Base-by-base conservation (phyloP, 2,329 filamentous ascomycete species). In the Epichloe hybrida region DNA sequence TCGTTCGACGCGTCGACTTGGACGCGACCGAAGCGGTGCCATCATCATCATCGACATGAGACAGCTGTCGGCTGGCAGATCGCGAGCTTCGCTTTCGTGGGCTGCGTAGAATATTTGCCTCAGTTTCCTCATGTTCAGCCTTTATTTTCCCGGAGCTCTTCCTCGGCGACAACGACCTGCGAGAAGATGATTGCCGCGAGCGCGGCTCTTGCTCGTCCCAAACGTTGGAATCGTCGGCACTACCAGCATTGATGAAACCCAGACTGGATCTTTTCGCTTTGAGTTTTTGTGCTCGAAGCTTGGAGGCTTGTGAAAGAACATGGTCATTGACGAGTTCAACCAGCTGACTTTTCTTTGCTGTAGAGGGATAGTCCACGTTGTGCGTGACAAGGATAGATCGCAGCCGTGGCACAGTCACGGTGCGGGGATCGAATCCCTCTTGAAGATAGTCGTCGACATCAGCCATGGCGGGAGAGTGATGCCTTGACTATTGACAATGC, bases 381-480 rank as follows among this genome's bases (percentile, higher is more conserved):
- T 98, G 88, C 57, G 82, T 85, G 61, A 97, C 86, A 52, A 98
- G 80, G 57, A 97, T 94, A 46, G 86, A 91, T 61, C 93, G 87
- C 59, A 98, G 74, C 44, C 86, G 85, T 31, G 93, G 89, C 47
- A 97, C 82, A 1, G 89, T 97, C 56, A 97, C 79, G 56, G 78
- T 80, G 62, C 77, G 76, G 20, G 93, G 82, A 65, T 98, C 88
- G 65, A 96, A 97, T 60, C 80, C 87, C 50, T 87, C 78, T 62
- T 90, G 81, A 35, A 97, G 82, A 65, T 97, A 98, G 58, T 88
- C 86, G 58, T 90, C 86, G 56, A 80, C 72, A 61, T 84, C 80
- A 31, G 77, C 76, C 80, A 83, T 83, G 57, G 44, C 52, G 54
- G 48, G 20, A 34, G 17, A 37, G 9, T 15, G 36, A 42, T 37